Evolutionary conservation across 2,329 filamentous ascomycete genomes (phyloP), one percentile per base, ranked within the genome.

Genomic region (Calycina marina): DNA sequence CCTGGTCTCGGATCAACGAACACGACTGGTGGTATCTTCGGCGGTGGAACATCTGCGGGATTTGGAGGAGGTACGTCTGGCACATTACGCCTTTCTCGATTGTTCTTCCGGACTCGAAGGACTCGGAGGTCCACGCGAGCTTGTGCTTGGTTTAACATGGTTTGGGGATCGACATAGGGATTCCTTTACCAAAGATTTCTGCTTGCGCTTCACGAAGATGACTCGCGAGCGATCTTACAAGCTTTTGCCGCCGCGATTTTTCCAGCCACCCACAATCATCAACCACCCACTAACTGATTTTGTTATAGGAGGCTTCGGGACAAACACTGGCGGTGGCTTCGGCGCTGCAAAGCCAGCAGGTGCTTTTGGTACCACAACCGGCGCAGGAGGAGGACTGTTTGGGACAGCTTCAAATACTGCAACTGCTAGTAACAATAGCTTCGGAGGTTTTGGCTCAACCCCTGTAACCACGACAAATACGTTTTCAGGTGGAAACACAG

Each of bases 281-380:
- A n/a, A n/a, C n/a, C n/a, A n/a, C n/a, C n/a, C n/a, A n/a, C n/a
- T n/a, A n/a, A n/a, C n/a, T n/a, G n/a, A n/a, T n/a, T n/a, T n/a
- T n/a, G n/a, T n/a, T n/a, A n/a, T n/a, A n/a, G n/a, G n/a, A 49
- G 48, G 47, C 39, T 73, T 72, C 43, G 67, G 67, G 28, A 54
- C 55, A 37, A 53, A 47, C n/a, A 49, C 43, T 14, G 44, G 39
- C 28, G 45, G 36, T 35, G 49, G 43, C 6, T 53, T 53, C 38
- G 51, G 50, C 16, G 20, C 20, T 2, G 44, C 48, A 31, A 62
- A 58, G 24, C 51, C 59, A 36, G 44, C 51, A 8, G 53, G 46
- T 6, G 74, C 73, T 44, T 68, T 68, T 28, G 46, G 52, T 38
- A 48, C 54, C 31, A 49, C 54, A 36, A 49, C 55, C 31, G 53